Conservation (phyloP, 768 basidiomycete species). For the Leucocoprinus leucothites region DNA sequence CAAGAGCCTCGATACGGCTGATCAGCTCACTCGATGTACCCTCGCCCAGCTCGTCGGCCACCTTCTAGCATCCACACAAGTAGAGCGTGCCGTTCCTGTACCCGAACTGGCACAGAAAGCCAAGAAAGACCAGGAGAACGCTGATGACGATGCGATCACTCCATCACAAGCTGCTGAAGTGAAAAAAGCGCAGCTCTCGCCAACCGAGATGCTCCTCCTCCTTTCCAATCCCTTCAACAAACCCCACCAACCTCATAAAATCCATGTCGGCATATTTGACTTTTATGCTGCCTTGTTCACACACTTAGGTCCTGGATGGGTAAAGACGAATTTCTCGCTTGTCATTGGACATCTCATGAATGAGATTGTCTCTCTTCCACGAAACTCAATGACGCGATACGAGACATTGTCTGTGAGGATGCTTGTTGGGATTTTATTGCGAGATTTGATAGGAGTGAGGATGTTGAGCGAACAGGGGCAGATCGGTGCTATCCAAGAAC, state of each 20-base stretch:
- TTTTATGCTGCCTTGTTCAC: constrained; percentile 79
- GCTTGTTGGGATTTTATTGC: constrained; percentile 70
- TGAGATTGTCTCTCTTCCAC: constrained; percentile 67
- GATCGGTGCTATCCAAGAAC: constrained; percentile 85
- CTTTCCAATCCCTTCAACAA: constrained; percentile 84
- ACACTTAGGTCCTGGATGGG: constrained; percentile 70
- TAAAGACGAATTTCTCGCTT: constrained; percentile 79
- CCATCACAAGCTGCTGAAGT: constrained; percentile 47
- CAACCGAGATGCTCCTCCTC: constrained; percentile 77
- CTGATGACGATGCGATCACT: constrained; percentile 50
- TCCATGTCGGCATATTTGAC: constrained; percentile 84
- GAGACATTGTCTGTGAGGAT: constrained; percentile 73
- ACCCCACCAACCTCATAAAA: constrained; percentile 59
- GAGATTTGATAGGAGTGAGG: constrained; percentile 84
- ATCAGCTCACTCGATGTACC: constrained; percentile 78
- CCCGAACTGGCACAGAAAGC: constrained; percentile 52
- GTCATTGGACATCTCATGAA: constrained; percentile 75
- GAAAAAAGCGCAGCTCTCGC: constrained; percentile 66
- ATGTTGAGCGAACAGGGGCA: constrained; percentile 94
- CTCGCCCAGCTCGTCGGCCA: constrained; percentile 81
- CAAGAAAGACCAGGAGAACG: constrained; percentile 61
- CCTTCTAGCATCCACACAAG: constrained; percentile 80
- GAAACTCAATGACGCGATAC: constrained; percentile 56
- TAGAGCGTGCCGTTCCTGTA: constrained; percentile 47
- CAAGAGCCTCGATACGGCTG: constrained; percentile 76